phyloP scores from a whole-genome alignment of 257 asterid species.

The Mentha longifolia region DNA sequence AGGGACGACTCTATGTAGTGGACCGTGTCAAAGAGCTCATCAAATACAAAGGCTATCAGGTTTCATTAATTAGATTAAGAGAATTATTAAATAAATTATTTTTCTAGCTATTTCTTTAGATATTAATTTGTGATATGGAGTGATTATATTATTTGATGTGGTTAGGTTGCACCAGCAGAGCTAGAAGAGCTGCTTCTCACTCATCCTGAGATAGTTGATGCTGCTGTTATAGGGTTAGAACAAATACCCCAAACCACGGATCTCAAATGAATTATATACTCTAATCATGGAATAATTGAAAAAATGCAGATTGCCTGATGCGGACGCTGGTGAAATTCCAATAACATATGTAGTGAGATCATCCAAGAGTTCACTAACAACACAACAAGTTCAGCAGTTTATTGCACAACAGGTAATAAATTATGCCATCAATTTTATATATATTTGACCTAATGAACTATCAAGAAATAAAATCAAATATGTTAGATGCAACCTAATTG shows the following conservation, averaged over 20 bases:
- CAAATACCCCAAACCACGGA: no score
- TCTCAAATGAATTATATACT: no score
- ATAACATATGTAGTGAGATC: slow-evolving; percentile 67
- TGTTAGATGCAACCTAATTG: background rate
- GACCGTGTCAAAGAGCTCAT: slow-evolving; percentile 53
- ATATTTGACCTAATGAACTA: no score
- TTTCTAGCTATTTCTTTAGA: no score
- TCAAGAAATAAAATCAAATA: no score
- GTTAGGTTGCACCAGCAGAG: slow-evolving; percentile 54
- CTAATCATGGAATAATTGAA: no score
- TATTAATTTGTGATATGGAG: no score
- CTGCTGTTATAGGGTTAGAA: slow-evolving; percentile 37
- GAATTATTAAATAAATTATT: background rate
- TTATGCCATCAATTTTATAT: no score
- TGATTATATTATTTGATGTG: background rate
- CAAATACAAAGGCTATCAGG: slow-evolving; percentile 53
- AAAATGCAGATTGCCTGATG: slow-evolving; percentile 56
- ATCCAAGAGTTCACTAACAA: slow-evolving; percentile 32
- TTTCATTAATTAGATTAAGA: background rate
- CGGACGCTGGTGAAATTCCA: slow-evolving; percentile 80
- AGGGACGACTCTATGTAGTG: slow-evolving; percentile 46
- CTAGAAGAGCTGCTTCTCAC: slow-evolving; percentile 53
- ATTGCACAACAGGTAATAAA: slow-evolving; percentile 41
- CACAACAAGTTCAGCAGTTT: slow-evolving; percentile 31
- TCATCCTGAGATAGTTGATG: slow-evolving; percentile 47